Percentiles rank a stretch among this genome's conserved stretches.
Evolutionary conservation across 2,329 filamentous ascomycete species (phyloP).

Genomic region (Diaporthe aspalathi): DNA sequence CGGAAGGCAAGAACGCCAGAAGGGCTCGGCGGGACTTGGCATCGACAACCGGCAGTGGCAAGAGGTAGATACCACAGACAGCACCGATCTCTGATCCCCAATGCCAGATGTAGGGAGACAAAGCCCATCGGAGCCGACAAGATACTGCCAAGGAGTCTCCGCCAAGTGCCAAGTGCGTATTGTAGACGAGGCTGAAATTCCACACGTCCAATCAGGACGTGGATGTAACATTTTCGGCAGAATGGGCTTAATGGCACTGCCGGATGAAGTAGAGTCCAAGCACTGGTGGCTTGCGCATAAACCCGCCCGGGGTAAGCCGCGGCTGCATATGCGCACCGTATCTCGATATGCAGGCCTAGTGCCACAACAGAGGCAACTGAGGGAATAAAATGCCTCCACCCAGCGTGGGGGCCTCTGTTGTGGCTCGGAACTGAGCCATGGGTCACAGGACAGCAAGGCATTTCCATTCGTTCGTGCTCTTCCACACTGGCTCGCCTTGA

Average conservation of each 20-base stretch:
- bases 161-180: constrained; percentile 24
- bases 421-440: neutral
- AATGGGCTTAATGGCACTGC: constrained; percentile 13
- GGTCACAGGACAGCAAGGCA: neutral
- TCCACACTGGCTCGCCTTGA: neutral
- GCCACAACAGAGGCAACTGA: constrained; percentile 10
- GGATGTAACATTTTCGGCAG: constrained; percentile 9
- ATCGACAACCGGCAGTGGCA: neutral
- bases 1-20: neutral
- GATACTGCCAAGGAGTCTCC: neutral
- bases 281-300: constrained; percentile 8
- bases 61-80: neutral
- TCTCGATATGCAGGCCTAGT: neutral
- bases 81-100: neutral
- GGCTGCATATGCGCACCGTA: constrained; percentile 18
- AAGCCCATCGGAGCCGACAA: neutral
- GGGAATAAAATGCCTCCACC: constrained; percentile 29
- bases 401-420: too few species aligned
- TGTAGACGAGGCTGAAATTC: constrained; percentile 28
- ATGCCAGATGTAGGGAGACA: neutral
- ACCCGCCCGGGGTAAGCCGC: constrained; percentile 11
- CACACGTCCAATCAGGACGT: constrained; percentile 2
- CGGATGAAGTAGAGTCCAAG: constrained; percentile 21
- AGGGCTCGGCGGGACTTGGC: constrained; percentile 10
- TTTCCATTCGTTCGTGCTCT: neutral